Base-by-base conservation (phyloP, 176 grass and related monocot genomes). In the Tuctoria greenei region DNA sequence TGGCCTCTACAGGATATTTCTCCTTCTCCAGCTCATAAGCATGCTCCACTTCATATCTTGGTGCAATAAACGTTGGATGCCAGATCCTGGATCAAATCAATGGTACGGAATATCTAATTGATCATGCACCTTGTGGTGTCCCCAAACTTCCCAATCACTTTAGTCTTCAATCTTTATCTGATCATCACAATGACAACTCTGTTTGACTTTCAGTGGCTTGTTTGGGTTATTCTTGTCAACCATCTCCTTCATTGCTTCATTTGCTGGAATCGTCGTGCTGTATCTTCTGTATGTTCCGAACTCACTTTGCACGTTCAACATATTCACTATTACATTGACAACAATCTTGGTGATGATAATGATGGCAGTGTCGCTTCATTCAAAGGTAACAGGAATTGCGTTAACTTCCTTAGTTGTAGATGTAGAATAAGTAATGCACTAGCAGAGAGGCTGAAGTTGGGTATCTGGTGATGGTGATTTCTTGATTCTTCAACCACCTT, bases 271-370 rank as follows among this genome's bases (percentile, higher is more conserved):
- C 27, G 67, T 67, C 4, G 67, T 98, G 6, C 65, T 98, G 49
- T 94, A 88, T 65, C 62, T 90, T 76, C 27, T 82, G 13, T 98
- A 98, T 26, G 79, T 28, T 73, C 82, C 78, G 57, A 83, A 84
- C 66, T 84, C 84, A 17, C 78, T 79, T 21, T 98, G 91, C 43
- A 62, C 74, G 16, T 85, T 98, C 86, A 94, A 98, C 67, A 90
- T 94, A 39, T 94, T 98, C 78, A 83, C 82, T 55, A 94, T 98
- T 71, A 77, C 85, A 82, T 98, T 91, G 91, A 94, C 91, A 2
- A 79, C 86, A 35, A 82, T 90, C 64, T 83, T 98, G 57, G 81
- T 98, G 23, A 82, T 23, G 64, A 67, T 82, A 61, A 94, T 98
- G 89, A 90, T 98, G 91, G 81, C 81, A 4, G 84, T 90, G 61